These are phyloP conservation scores for Schizophyllum amplum DNA, from an alignment of 1,284 basidiomycete species.

Conservation along the genomic window DNA sequence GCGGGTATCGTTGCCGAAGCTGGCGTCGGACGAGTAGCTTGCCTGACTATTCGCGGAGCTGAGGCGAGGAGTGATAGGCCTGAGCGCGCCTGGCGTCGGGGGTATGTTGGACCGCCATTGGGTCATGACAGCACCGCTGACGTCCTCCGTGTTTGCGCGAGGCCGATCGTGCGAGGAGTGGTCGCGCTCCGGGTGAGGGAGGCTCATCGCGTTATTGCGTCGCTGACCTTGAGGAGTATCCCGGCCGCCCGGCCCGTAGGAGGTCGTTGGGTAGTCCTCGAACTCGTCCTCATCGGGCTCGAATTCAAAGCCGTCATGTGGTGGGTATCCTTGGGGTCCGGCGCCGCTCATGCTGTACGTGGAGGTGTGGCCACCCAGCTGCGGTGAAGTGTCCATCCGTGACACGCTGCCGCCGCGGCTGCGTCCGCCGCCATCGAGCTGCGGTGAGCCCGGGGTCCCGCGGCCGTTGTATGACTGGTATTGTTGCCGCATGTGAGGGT, in stretches of 20 bases:
- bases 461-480: constrained; percentile 8
- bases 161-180: constrained; percentile 38
- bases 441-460: background rate
- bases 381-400: background rate
- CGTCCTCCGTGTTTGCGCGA: constrained; percentile 69
- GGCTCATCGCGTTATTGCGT: constrained; percentile 47
- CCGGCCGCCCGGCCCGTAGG: constrained; percentile 44
- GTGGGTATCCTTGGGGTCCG: constrained; percentile 53
- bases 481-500: constrained; percentile 31
- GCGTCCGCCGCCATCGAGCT: constrained; percentile 2
- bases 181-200: constrained; percentile 47
- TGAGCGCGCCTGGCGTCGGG: constrained; percentile 21
- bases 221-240: constrained; percentile 58
- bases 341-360: background rate
- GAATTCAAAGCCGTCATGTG: constrained; percentile 56
- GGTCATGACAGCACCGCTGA: constrained; percentile 52
- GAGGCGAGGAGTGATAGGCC: constrained; percentile 42
- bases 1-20: constrained; percentile 35
- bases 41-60: constrained; percentile 26
- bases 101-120: constrained; percentile 48
- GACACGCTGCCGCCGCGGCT: constrained; percentile 12
- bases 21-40: constrained; percentile 43
- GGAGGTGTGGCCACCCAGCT: background rate
- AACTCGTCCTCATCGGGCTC: constrained; percentile 67
- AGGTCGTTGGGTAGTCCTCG: constrained; percentile 55